Base-by-base conservation (phyloP, 192 early-diverging fungal genomes). In the Lunasporangiospora selenospora region DNA sequence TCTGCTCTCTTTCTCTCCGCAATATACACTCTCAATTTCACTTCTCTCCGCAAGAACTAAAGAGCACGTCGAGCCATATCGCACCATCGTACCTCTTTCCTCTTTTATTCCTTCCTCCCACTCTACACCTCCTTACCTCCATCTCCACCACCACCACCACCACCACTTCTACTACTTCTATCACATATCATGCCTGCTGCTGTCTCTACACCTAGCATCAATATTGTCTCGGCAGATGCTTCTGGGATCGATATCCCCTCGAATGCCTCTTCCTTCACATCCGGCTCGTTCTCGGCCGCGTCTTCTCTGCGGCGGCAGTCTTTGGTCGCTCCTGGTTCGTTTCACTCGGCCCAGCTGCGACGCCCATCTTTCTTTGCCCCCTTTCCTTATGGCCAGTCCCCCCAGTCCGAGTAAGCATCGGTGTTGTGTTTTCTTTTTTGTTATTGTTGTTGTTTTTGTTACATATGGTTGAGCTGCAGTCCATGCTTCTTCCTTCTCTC, bases 201-300 rank as follows among this genome's bases (percentile, higher is more conserved):
- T 42, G 60, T 73, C 42, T 61, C 69, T 29, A 63, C 69, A 27
- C 60, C 69, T 54, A 73, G 55, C 55, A 73, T 73, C 60, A 73
- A 73, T 43, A 73, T n/a, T n/a, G n/a, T 73, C 49, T 44, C 65
- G 40, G 55, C 65, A 23, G 30, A 43, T 23, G 24, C 51, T 4
- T 46, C 49, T n/a, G 27, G 44, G 37, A 32, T 39, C 46, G 13
- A 45, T 38, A 10, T 55, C 8, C 16, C 47, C 10, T 12, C 38
- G 26, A 36, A 47, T 18, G 46, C 60, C 10, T 73, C 69, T 8
- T 61, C 69, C 2, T 73, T 73, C 49, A 63, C 21, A 38, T 29
- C 69, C 47, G 60, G 54, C 33, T 48, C 69, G 12, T 55, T 73
- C 6, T 59, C 69, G 9, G 60, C 59, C 19, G 69, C 69, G 3